A percentile compares a stretch with the other conserved stretches of the same genome.
phyloP scores from a whole-genome alignment of 345 rosid genomes.

The Ceriops decandra region DNA sequence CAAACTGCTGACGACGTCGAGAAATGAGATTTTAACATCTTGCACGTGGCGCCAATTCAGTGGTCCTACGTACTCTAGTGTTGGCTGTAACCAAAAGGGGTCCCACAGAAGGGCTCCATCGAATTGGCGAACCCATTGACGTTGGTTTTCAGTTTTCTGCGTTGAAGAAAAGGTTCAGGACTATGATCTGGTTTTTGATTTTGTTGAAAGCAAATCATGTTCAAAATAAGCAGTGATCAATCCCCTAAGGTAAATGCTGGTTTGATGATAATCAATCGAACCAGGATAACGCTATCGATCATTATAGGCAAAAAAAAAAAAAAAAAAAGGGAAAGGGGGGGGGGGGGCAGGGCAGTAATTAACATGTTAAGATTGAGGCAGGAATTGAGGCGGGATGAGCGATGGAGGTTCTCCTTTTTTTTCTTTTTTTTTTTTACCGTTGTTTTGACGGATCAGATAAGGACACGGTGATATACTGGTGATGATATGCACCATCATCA shows the following conservation, averaged over 20 bases:
- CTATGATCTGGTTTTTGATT: slow-evolving; percentile 3
- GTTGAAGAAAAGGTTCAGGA: not conserved
- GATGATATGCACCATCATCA: slow-evolving; percentile 43
- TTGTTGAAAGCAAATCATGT: slow-evolving; percentile 2
- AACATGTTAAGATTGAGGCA: slow-evolving; percentile 10
- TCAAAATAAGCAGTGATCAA: too few relatives aligned
- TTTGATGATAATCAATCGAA: slow-evolving; percentile 17
- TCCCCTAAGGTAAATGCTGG: slow-evolving; percentile 2
- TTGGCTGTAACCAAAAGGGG: not conserved
- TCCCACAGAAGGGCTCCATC: not conserved
- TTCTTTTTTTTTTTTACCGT: slow-evolving; percentile 16
- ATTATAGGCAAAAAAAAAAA: slow-evolving; percentile 8
- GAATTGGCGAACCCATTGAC: too few relatives aligned
- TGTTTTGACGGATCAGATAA: slow-evolving; percentile 27
- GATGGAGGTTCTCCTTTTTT: slow-evolving; percentile 11
- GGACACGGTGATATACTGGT: slow-evolving; percentile 37
- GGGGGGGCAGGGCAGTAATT: slow-evolving; percentile 16
- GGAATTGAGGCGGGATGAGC: not conserved
- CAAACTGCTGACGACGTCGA: too few relatives aligned
- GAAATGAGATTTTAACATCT: slow-evolving; percentile 7
- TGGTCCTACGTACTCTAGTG: slow-evolving; percentile 16
- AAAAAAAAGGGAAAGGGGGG: too few relatives aligned
- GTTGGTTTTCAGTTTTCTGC: too few relatives aligned
- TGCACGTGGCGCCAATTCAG: slow-evolving; percentile 19
- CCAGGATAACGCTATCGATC: slow-evolving; percentile 16